Evolutionary conservation across 345 rosid species (phyloP).

Genomic region (Tarenaya hassleriana): DNA sequence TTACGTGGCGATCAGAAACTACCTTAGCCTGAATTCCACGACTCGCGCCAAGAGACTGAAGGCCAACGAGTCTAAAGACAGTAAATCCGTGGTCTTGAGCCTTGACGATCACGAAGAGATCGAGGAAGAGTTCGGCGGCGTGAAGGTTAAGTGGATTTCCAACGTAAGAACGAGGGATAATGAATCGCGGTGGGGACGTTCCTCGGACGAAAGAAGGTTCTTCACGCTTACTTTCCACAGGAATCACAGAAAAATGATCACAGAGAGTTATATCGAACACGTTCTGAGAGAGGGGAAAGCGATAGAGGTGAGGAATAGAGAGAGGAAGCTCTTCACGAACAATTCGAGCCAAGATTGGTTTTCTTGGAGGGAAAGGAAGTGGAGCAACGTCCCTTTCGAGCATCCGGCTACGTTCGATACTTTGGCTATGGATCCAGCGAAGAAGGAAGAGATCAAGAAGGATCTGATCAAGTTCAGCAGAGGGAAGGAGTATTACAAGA

Average conservation of each 20-base stretch:
- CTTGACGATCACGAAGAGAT: conserved; percentile 42
- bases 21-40: conserved; percentile 33
- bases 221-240: conserved; percentile 43
- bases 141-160: conserved; percentile 38
- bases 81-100: conserved; percentile 32
- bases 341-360: conserved; percentile 27
- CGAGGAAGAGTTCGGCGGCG: conserved; percentile 33
- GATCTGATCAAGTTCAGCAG: conserved; percentile 46
- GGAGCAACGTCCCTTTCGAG: conserved; percentile 38
- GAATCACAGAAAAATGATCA: conserved; percentile 30
- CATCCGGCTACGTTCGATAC: conserved; percentile 59
- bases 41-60: conserved; percentile 38
- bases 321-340: conserved; percentile 43
- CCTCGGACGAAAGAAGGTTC: conserved; percentile 27
- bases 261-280: conserved; percentile 25
- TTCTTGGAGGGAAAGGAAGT: conserved; percentile 16
- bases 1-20: conserved; percentile 30
- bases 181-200: no score
- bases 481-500: conserved; percentile 49
- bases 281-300: conserved; percentile 39
- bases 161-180: not conserved
- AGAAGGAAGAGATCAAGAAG: conserved; percentile 44
- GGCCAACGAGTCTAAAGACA: conserved; percentile 31
- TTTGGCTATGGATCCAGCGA: conserved; percentile 47
- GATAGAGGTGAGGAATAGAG: conserved; percentile 27